These are phyloP conservation scores for Apophysomyces trapeziformis DNA, from an alignment of 371 early-diverging fungal species.

Conservation along the genomic window DNA sequence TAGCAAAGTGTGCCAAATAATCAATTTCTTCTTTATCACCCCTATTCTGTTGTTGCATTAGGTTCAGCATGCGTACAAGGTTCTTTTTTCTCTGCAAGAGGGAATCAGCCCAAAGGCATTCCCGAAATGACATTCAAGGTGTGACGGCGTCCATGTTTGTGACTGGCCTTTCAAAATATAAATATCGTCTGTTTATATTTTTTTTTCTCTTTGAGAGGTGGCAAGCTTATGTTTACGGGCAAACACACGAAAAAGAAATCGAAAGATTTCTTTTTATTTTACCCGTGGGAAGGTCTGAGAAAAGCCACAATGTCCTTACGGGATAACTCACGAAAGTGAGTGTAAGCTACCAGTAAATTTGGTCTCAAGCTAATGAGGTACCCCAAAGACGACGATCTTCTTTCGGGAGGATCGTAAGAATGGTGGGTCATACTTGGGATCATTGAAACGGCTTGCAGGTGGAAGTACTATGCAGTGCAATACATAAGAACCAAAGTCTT, in stretches of 20 bases:
- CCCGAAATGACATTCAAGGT: too few relatives aligned
- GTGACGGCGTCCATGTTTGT: background rate
- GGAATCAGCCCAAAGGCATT: too few relatives aligned
- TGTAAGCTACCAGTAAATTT: conserved; percentile 48
- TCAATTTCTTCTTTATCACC: too few relatives aligned
- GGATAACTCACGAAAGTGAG: conserved; percentile 48
- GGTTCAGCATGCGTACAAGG: too few relatives aligned
- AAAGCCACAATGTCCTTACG: conserved; percentile 54
- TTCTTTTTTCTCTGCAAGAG: too few relatives aligned
- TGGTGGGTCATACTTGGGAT: conserved; percentile 18
- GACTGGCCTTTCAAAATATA: conserved; percentile 4
- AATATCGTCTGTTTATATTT: background rate
- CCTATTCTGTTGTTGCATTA: too few relatives aligned
- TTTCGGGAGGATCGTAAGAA: conserved; percentile 14
- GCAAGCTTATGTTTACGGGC: conserved; percentile 57
- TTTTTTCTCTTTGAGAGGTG: conserved; percentile 39
- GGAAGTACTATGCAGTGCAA: conserved; percentile 57
- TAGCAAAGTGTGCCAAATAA: too few relatives aligned
- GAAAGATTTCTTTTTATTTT: conserved; percentile 33
- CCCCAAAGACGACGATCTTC: conserved; percentile 4
- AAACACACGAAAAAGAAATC: conserved; percentile 47
- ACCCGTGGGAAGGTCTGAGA: conserved; percentile 62
- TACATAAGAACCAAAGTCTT: conserved; percentile 41
- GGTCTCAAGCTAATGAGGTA: background rate
- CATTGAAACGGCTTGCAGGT: conserved; percentile 49